Evolutionary conservation across 306 rosid species (phyloP).

Genomic region (Fagus sylvatica): DNA sequence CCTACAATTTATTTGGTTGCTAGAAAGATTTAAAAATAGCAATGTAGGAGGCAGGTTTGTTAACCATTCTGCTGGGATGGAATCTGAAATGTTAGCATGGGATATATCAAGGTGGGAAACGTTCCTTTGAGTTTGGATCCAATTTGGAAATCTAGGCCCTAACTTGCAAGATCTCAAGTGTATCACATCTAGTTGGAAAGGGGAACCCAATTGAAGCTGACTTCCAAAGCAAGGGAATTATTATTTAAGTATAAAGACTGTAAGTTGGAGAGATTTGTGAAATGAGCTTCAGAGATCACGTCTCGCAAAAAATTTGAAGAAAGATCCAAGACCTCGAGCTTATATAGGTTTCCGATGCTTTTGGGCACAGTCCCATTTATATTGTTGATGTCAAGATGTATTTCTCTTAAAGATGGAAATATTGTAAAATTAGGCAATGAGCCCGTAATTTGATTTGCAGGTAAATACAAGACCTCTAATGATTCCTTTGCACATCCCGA

Average conservation of each 20-base stretch:
- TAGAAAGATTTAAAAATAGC: slow-evolving; percentile 25
- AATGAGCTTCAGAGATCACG: not conserved
- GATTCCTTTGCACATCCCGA: not conserved
- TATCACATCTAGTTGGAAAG: not conserved
- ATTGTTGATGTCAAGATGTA: not conserved
- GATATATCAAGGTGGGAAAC: rapidly evolving
- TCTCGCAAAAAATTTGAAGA: not conserved
- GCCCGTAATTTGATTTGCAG: not conserved
- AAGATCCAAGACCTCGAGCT: not conserved
- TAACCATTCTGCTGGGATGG: too few relatives aligned
- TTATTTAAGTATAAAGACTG: not conserved
- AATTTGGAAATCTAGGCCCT: slow-evolving; percentile 10
- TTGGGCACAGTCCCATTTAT: not conserved
- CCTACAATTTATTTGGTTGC: slow-evolving; percentile 23
- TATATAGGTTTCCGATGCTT: slow-evolving; percentile 11
- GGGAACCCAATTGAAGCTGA: slow-evolving; percentile 1
- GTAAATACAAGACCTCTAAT: not conserved
- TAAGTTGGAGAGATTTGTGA: not conserved
- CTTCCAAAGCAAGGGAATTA: not conserved
- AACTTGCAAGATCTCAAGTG: not conserved
- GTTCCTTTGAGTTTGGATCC: slow-evolving; percentile 6
- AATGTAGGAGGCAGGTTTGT: too few relatives aligned
- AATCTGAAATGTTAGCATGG: too few relatives aligned
- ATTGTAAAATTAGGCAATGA: slow-evolving; percentile 2
- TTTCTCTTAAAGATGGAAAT: not conserved